A percentile compares a stretch with the other conserved stretches of the same genome.
Conservation (phyloP, 805 yeast species). For the Lipomyces mesembrius region DNA sequence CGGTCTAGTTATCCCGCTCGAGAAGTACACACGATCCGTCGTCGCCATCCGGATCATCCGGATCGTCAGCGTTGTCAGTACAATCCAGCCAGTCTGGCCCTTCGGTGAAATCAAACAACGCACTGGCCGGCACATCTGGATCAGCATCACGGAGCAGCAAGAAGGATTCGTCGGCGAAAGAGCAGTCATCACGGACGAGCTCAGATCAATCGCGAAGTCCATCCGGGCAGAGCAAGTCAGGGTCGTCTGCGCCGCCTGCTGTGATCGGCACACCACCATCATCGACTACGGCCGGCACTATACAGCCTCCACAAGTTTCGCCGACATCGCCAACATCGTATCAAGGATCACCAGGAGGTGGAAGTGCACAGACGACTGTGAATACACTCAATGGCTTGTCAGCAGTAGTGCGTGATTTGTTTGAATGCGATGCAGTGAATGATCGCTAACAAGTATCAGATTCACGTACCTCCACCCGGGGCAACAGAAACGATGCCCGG, state of each 20-base stretch:
- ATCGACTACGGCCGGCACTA: neutral
- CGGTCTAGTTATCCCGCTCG: conserved; percentile 38
- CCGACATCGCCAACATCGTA: conserved; percentile 7
- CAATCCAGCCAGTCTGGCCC: conserved; percentile 12
- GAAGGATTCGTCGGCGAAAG: conserved; percentile 11
- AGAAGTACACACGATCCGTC: conserved; percentile 38
- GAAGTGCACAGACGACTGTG: neutral
- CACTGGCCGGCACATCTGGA: neutral
- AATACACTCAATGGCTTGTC: conserved; percentile 21
- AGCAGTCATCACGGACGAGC: neutral
- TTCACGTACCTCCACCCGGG: conserved; percentile 44
- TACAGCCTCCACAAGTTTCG: conserved; percentile 10
- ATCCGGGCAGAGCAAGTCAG: neutral
- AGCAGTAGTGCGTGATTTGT: conserved; percentile 13
- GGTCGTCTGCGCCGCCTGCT: conserved; percentile 23
- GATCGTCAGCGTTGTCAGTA: conserved; percentile 18
- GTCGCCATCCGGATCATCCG: conserved; percentile 9
- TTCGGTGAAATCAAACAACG: conserved; percentile 8
- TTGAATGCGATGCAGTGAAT: neutral
- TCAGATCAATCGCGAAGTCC: neutral
- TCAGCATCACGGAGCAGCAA: conserved; percentile 12
- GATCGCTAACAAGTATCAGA: conserved; percentile 9
- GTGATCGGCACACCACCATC: neutral
- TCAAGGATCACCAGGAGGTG: conserved; percentile 18
- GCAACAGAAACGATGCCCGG: conserved; percentile 47